Base-by-base conservation (phyloP, 2,329 filamentous ascomycete species). In the Neophaeococcomyces aloes region DNA sequence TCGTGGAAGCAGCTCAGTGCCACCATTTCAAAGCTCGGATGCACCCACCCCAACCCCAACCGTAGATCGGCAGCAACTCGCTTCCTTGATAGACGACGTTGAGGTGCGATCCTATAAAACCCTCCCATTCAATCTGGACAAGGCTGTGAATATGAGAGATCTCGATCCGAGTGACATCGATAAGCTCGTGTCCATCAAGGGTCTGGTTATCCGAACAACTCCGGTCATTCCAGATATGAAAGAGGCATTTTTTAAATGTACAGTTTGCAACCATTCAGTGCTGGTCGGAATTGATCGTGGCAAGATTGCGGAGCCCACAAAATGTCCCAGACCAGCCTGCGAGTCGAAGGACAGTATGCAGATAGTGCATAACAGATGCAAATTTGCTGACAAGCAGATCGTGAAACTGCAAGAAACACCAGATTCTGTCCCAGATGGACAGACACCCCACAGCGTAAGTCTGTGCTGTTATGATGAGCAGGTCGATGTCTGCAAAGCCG, bases 161-260 rank as follows among this genome's bases (percentile, higher is more conserved):
- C 73, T 98, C 29, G 94, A 98, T 59, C 91, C 91, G 3, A 83
- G 83, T 44, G 86, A 96, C 59, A 94, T 96, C 77, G 93, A 98
- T 65, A 93, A 93, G 59, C 76, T 98, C 52, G 82, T 98, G 53
- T 86, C 82, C 53, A 81, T 98, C 65, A 98, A 96, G 65, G 91
- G 91, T 35, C 73, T 98, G 13, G 91, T 98, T 48, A 98, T 98
- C 57, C 81, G 91, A 49, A 84, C 91, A 2, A 96, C 91, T 0
- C 87, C 91, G 1, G 85, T 98, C 52, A 96, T 98, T 52, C 91
- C 91, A 0, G 91, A 98, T 57, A 98, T 98, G 93, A 95, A 93
- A 66, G 86, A 94, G 60, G 91, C 91, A 0, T 95, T 94, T 67
- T 98, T 98, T 76, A 83, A 86, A 51, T 98, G 91, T 67, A 85